These are phyloP conservation scores for Podila epigama DNA, from an alignment of 192 early-diverging fungal genomes.

Conservation along the genomic window DNA sequence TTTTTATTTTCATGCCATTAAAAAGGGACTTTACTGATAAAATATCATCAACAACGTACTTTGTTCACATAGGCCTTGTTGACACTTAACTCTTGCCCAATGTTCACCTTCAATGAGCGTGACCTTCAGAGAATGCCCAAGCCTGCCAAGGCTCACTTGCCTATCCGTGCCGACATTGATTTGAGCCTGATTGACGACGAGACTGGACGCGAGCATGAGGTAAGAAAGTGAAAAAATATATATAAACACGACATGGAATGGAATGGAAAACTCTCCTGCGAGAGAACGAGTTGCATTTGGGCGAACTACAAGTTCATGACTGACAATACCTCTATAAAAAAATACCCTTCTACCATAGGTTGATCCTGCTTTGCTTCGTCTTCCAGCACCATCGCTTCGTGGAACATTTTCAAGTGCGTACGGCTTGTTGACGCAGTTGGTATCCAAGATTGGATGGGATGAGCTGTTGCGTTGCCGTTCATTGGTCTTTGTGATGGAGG, in stretches of 20 bases:
- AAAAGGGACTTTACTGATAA: neutral
- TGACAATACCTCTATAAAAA: neutral
- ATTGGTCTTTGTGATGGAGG: constrained; percentile 98
- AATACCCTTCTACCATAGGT: constrained; percentile 24
- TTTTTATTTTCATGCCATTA: neutral
- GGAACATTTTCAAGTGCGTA: constrained; percentile 96
- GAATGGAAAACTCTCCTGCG: neutral
- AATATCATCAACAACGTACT: neutral
- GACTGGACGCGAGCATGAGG: constrained; percentile 61
- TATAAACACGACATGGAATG: too few species aligned
- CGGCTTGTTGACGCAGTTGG: constrained; percentile 79
- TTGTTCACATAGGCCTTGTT: constrained; percentile 75
- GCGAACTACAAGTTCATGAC: too few species aligned
- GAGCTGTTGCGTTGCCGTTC: constrained; percentile 88
- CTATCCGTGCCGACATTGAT: constrained; percentile 83
- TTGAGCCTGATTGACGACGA: constrained; percentile 68
- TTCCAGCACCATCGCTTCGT: constrained; percentile 88
- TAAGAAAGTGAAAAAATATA: constrained; percentile 13
- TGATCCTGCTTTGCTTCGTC: constrained; percentile 74
- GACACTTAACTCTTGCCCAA: constrained; percentile 97
- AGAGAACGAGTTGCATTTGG: neutral
- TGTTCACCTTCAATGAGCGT: constrained; percentile 92
- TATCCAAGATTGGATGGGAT: constrained; percentile 93
- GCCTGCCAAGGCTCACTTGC: constrained; percentile 87
- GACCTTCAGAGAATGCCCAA: constrained; percentile 93